A percentile compares a stretch with the other conserved stretches of the same genome.
Evolutionary conservation across 805 yeast genomes (phyloP).

Genomic region (Pichia membranifaciens): DNA sequence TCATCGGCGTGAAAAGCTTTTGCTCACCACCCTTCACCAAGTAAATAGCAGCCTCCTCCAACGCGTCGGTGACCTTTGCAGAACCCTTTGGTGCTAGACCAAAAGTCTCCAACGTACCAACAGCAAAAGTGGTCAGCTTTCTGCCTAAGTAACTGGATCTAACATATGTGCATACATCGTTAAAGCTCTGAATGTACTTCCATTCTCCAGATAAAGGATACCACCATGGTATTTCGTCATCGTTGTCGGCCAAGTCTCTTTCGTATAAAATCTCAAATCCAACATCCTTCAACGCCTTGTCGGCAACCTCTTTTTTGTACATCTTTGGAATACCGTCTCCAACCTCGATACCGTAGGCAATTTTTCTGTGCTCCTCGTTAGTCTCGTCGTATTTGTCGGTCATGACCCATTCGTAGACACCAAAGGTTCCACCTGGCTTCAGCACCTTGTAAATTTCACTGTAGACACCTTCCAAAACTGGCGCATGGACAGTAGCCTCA

Average conservation of each 20-base stretch:
- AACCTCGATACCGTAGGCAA: slow-evolving; percentile 94
- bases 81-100: slow-evolving; percentile 94
- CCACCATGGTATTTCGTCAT: slow-evolving; percentile 93
- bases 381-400: slow-evolving; percentile 86
- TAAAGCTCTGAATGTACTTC: slow-evolving; percentile 73
- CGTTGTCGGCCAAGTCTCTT: slow-evolving; percentile 75
- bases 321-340: slow-evolving; percentile 99
- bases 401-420: slow-evolving; percentile 99
- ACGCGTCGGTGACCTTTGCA: slow-evolving; percentile 80
- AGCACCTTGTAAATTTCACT: slow-evolving; percentile 89
- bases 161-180: slow-evolving; percentile 76
- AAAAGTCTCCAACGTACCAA: slow-evolving; percentile 73
- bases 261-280: slow-evolving; percentile 79
- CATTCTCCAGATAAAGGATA: slow-evolving; percentile 94
- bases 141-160: slow-evolving; percentile 89
- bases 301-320: slow-evolving; percentile 82
- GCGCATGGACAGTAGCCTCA: slow-evolving; percentile 98
- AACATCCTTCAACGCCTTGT: slow-evolving; percentile 73
- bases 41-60: slow-evolving; percentile 95
- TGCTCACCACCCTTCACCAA: slow-evolving; percentile 89
- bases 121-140: slow-evolving; percentile 71
- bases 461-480: slow-evolving; percentile 92
- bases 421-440: slow-evolving; percentile 97
- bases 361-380: slow-evolving; percentile 84
- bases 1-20: slow-evolving; percentile 95